Percentiles rank a stretch among this genome's conserved stretches.
These are phyloP conservation scores for Akanthomyces dipterigenus DNA, from an alignment of 2,329 filamentous ascomycete genomes.

Conservation along the genomic window DNA sequence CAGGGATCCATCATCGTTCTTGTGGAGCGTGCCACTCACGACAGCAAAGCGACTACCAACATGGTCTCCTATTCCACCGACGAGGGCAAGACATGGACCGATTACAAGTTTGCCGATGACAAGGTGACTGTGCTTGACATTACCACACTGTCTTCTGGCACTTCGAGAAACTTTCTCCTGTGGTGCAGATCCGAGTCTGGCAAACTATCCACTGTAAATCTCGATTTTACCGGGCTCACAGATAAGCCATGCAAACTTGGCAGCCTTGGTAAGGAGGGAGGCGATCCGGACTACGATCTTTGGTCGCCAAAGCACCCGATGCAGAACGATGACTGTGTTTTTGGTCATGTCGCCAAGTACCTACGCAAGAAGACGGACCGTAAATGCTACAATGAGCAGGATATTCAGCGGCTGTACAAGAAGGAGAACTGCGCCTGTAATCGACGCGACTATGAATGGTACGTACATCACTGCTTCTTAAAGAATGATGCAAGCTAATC, in stretches of 20 bases:
- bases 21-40: conserved; percentile 62
- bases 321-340: conserved; percentile 74
- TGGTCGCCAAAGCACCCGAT: conserved; percentile 85
- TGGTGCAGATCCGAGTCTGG: conserved; percentile 62
- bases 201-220: conserved; percentile 65
- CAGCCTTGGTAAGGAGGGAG: conserved; percentile 56
- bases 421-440: conserved; percentile 78
- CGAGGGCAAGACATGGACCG: conserved; percentile 72
- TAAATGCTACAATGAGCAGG: conserved; percentile 75
- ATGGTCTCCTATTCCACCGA: conserved; percentile 70
- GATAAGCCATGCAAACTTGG: conserved; percentile 66
- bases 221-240: conserved; percentile 82
- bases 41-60: conserved; percentile 61
- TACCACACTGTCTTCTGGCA: conserved; percentile 82
- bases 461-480: conserved; percentile 27
- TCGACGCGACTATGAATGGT: conserved; percentile 89
- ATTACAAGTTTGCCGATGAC: conserved; percentile 65
- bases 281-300: conserved; percentile 66
- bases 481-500: conserved; percentile 20
- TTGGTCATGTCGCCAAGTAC: conserved; percentile 85
- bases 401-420: conserved; percentile 63
- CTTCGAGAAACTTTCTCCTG: conserved; percentile 82
- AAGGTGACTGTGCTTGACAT: conserved; percentile 72
- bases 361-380: conserved; percentile 78
- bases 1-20: conserved; percentile 90